A percentile compares a stretch with the other conserved stretches of the same genome.
These are phyloP conservation scores for Parasarocladium wereldwijsianum DNA, from an alignment of 2,329 filamentous ascomycete species.

Conservation along the genomic window DNA sequence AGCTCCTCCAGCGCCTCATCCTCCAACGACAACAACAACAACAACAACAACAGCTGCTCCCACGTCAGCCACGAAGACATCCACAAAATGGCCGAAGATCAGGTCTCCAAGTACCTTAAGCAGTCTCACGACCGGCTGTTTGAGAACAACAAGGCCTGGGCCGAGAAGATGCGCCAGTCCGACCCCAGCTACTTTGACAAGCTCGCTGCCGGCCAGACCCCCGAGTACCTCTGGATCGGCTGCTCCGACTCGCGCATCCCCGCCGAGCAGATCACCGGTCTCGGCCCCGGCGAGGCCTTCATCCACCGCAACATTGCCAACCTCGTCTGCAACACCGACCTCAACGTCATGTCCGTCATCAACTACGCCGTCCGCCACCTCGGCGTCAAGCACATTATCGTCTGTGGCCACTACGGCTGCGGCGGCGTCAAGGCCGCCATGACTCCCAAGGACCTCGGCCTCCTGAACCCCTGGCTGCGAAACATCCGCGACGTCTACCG, in stretches of 20 bases:
- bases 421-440: slow-evolving; percentile 63
- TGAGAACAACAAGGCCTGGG: slow-evolving; percentile 54
- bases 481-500: slow-evolving; percentile 65
- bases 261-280: slow-evolving; percentile 73
- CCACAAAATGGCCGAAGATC: slow-evolving; percentile 20
- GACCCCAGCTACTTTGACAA: slow-evolving; percentile 53
- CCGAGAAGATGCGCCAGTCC: slow-evolving; percentile 36
- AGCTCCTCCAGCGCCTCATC: too few relatives aligned
- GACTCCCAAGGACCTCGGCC: slow-evolving; percentile 53
- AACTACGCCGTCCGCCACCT: slow-evolving; percentile 75
- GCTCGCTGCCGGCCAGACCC: slow-evolving; percentile 48
- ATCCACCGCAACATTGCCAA: slow-evolving; percentile 94
- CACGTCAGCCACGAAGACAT: slow-evolving; percentile 8
- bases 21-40: slow-evolving; percentile 4
- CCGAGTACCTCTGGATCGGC: slow-evolving; percentile 75
- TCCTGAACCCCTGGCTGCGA: slow-evolving; percentile 60
- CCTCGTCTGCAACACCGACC: slow-evolving; percentile 64
- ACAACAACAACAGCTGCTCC: slow-evolving; percentile 5
- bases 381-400: slow-evolving; percentile 66
- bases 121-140: slow-evolving; percentile 54
- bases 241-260: slow-evolving; percentile 85
- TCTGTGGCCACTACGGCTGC: slow-evolving; percentile 69
- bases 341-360: slow-evolving; percentile 69
- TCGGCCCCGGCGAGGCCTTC: slow-evolving; percentile 82
- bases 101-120: slow-evolving; percentile 40